Conservation (phyloP, 257 asterid species). For the Lycium ferocissimum region DNA sequence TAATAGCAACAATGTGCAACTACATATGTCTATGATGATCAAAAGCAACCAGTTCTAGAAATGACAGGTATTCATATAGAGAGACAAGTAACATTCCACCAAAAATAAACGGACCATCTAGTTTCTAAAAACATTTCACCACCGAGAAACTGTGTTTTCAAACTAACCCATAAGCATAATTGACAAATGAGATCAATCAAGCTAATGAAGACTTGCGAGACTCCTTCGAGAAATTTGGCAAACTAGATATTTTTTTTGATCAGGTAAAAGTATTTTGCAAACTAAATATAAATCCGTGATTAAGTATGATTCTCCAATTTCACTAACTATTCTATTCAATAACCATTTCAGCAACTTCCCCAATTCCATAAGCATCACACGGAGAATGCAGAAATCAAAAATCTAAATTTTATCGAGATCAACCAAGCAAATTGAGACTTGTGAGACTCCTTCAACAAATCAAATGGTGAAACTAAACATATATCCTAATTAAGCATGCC, state of each 20-base stretch:
- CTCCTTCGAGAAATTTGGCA: neutral
- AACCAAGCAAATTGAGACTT: neutral
- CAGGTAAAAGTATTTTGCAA: neutral
- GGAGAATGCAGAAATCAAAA: neutral
- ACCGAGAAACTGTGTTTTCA: neutral
- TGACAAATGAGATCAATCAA: too few relatives aligned
- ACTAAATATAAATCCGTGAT: too few relatives aligned
- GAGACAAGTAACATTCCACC: neutral
- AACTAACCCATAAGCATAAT: neutral
- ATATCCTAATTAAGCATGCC: neutral
- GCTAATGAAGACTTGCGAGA: neutral
- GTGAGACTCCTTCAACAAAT: neutral
- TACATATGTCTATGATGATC: neutral
- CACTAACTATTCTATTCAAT: neutral
- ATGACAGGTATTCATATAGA: neutral
- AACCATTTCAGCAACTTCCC: slow-evolving; percentile 10
- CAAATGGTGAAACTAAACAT: neutral
- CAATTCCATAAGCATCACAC: slow-evolving; percentile 7
- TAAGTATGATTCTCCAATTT: too few relatives aligned
- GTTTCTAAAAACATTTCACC: slow-evolving; percentile 1
- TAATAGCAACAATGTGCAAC: neutral
- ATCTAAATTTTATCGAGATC: neutral
- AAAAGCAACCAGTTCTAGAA: slow-evolving; percentile 4
- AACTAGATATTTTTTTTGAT: neutral
- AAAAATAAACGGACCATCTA: neutral